A percentile compares a stretch with the other conserved stretches of the same genome.
phyloP scores from a whole-genome alignment of 108 stramenopile species.

The Fragilariopsis cylindrus region DNA sequence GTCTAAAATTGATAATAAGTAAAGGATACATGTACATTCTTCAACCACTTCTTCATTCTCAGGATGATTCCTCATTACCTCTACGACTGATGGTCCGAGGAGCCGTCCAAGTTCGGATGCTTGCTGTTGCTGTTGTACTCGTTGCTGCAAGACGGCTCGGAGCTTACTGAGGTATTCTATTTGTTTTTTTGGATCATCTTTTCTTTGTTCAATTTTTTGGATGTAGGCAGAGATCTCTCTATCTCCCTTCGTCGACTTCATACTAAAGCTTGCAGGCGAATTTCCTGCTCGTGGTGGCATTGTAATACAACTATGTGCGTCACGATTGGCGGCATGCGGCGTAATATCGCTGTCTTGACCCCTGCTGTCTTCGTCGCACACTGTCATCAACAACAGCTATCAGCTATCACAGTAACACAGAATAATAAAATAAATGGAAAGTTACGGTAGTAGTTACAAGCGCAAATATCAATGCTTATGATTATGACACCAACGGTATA shows the following conservation, averaged over 20 bases:
- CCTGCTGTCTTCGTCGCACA: conserved; percentile 9
- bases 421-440: too few species aligned
- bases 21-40: conserved; percentile 42
- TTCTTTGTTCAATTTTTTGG: conserved; percentile 6
- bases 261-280: neutral
- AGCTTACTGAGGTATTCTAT: conserved; percentile 12
- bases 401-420: neutral
- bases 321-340: conserved; percentile 12
- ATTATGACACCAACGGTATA: too few species aligned
- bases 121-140: conserved; percentile 16
- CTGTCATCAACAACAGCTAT: conserved; percentile 15
- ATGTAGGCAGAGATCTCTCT: conserved; percentile 17
- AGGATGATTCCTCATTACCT: conserved; percentile 30
- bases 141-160: conserved; percentile 18
- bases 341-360: conserved; percentile 11
- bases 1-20: conserved; percentile 32
- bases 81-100: conserved; percentile 30
- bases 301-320: neutral
- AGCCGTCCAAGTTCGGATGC: neutral
- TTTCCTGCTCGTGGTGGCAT: conserved; percentile 21
- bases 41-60: conserved; percentile 28
- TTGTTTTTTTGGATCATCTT: conserved; percentile 20
- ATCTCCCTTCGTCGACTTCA: neutral
- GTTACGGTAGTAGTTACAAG: too few species aligned
- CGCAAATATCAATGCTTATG: too few species aligned